Evolutionary conservation across 108 stramenopile species (phyloP).

Genomic region (Aurantiochytrium sp.): DNA sequence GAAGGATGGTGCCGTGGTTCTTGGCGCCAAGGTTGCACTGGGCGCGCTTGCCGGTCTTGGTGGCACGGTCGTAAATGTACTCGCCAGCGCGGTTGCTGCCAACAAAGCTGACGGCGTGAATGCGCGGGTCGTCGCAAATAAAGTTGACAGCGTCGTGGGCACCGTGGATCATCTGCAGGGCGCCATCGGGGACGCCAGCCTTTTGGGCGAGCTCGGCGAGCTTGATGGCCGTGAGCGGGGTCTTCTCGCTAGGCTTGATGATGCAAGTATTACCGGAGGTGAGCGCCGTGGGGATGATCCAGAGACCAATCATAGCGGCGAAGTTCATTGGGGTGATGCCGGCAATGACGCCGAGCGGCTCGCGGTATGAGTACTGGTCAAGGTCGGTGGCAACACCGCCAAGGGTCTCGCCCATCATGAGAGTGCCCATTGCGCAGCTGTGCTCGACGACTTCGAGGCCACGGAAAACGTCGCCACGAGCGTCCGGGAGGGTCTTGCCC

Average conservation of each 20-base stretch:
- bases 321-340: constrained; percentile 87
- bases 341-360: constrained; percentile 84
- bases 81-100: constrained; percentile 76
- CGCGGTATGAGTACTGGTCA: constrained; percentile 74
- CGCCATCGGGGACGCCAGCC: constrained; percentile 80
- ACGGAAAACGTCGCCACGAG: constrained; percentile 85
- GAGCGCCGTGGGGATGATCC: constrained; percentile 91
- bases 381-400: constrained; percentile 60
- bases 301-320: constrained; percentile 31
- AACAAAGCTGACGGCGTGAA: constrained; percentile 85
- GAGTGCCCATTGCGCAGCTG: constrained; percentile 41
- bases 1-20: constrained; percentile 82
- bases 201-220: constrained; percentile 69
- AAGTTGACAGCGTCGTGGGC: constrained; percentile 67
- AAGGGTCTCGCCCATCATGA: constrained; percentile 74
- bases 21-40: constrained; percentile 90
- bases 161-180: constrained; percentile 84
- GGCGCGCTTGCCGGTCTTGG: constrained; percentile 69
- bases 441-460: constrained; percentile 89
- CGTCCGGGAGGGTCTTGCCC: constrained; percentile 93
- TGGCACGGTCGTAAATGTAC: constrained; percentile 72
- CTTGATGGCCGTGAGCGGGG: constrained; percentile 26
- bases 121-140: constrained; percentile 65
- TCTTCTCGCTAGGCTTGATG: constrained; percentile 68
- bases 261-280: constrained; percentile 83